These are phyloP conservation scores for Echium plantagineum DNA, from an alignment of 257 asterid species.

Conservation along the genomic window DNA sequence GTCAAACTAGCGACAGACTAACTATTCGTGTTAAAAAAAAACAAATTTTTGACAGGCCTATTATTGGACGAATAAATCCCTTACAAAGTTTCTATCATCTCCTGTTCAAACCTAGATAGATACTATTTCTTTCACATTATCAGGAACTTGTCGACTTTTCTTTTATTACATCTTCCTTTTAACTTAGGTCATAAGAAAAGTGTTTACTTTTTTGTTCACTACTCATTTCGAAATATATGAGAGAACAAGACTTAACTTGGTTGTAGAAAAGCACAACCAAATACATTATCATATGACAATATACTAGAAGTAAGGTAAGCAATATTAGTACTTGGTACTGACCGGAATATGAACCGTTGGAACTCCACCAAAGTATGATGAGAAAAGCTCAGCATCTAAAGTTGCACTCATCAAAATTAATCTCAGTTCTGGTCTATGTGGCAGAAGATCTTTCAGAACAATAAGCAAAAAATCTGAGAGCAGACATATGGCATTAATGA, in stretches of 20 bases:
- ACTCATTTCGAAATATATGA: background rate
- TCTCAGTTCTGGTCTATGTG: constrained; percentile 85
- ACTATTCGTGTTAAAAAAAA: too few relatives aligned
- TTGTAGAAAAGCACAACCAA: background rate
- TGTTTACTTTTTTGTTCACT: background rate
- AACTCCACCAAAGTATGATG: constrained; percentile 75
- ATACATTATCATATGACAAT: background rate
- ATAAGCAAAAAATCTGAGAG: constrained; percentile 82
- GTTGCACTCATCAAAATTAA: constrained; percentile 97
- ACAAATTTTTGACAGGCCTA: too few relatives aligned
- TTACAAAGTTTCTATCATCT: too few relatives aligned
- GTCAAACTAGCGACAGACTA: too few relatives aligned
- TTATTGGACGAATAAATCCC: too few relatives aligned
- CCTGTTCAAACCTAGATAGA: too few relatives aligned
- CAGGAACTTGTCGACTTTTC: background rate
- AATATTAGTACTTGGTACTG: constrained; percentile 24
- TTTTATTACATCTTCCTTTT: background rate
- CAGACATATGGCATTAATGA: constrained; percentile 6
- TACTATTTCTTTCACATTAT: background rate
- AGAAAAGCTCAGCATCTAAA: constrained; percentile 80
- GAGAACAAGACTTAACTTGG: background rate
- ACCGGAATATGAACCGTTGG: constrained; percentile 72
- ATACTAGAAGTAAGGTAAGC: background rate
- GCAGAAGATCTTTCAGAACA: constrained; percentile 81
- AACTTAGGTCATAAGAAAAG: background rate